Base-by-base conservation (phyloP, 805 yeast species). In the Wickerhamiella shivajii region DNA sequence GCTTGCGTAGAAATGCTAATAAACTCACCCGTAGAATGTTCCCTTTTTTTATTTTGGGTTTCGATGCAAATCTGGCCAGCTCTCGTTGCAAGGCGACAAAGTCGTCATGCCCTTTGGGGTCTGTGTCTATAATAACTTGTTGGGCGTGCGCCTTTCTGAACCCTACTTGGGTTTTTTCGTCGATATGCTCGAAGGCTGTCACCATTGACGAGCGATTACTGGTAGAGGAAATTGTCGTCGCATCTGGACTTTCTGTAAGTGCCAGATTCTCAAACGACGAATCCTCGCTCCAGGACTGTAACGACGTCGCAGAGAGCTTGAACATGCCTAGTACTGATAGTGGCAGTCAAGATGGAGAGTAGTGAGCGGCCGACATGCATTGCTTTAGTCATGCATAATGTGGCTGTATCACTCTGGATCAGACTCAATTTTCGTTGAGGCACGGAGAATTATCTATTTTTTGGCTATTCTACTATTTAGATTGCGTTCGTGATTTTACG, bases 1-100 rank as follows among this genome's bases (percentile, higher is more conserved):
- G 48, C 11, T 47, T 36, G 2, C 65, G 44, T 15, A 61, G 42
- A 38, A 56, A 57, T 34, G 55, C 64, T 39, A 49, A 60, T 45
- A 44, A 53, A 51, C 46, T 70, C 50, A 37, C 69, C 4, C 65
- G 53, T n/a, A 60, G 47, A 6, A 54, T 49, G 36, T 59, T 61
- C 13, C 61, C 43, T 31, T 41, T 41, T 1, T 39, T 37, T 0
- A 46, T 39, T 8, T 44, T 41, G 9, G 34, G 10, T 19, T 38
- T 38, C 19, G 37, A 25, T 2, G 22, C 19, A 23, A 39, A 47
- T 16, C 44, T 38, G 5, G 27, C 19, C n/a, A 39, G 32, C 27
- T 42, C 44, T 1, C 28, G 34, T 24, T 37, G 39, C 15, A 47
- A 37, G 16, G 33, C 38, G 2, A 31, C 32, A 26, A 40, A 35